Base-by-base conservation (phyloP, 2,329 filamentous ascomycete genomes). In the Ascocoryne sarcoides region DNA sequence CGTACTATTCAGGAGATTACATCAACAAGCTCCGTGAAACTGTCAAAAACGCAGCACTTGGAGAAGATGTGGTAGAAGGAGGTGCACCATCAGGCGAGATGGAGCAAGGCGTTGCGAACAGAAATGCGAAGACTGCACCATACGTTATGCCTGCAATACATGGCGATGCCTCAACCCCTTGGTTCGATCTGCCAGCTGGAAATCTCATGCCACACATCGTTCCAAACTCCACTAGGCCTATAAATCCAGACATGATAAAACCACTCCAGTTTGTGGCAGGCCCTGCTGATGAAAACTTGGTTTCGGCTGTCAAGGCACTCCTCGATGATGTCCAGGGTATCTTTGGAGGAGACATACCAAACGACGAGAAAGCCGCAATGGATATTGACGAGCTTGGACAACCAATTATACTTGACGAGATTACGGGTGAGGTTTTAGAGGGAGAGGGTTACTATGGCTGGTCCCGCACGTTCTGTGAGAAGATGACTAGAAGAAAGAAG, bases 361-460 rank as follows among this genome's bases (percentile, higher is more conserved):
- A 65, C 15, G 67, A 70, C 16, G 66, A 75, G 14, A 67, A 69
- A 10, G 62, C 66, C 2, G 57, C 68, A 4, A 62, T 69, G n/a
- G 79, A 86, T 48, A 65, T 90, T n/a, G 82, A 86, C 55, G 78
- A 82, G 48, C 68, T 92, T 43, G 87, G 86, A 9, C 82, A 92
- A 57, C 64, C 71, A 12, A 66, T 86, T 38, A 64, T 79, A 14
- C 60, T 75, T 2, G 78, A 87, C 51, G 76, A 81, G 49, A 64
- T 75, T n/a, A 82, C 75, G 0, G 79, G 79, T 0, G 63, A 59
- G n/a, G 53, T 80, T 2, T 58, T 79, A 5, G 69, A 71, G 5
- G 80, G 79, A 1, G 79, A 85, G 47, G 85, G 83, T 1, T 93
- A 93, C 60, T 93, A 93, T 57, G 88, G 87, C 45, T 94, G 88